Base-by-base conservation (phyloP, 345 rosid species). In the Populus nigra region DNA sequence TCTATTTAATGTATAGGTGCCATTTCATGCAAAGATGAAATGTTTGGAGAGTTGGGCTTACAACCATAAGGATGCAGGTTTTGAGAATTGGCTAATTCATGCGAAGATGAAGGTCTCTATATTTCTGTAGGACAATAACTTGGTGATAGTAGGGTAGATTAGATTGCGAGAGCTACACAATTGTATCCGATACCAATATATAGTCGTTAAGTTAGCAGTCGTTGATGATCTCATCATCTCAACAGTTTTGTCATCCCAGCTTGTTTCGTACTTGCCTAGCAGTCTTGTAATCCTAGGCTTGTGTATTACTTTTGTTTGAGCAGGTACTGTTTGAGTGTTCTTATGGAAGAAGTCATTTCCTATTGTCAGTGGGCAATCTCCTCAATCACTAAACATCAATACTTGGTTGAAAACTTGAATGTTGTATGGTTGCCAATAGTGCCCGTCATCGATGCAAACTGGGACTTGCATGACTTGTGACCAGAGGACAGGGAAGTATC, bases 1-100 rank as follows among this genome's bases (percentile, higher is more conserved):
- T 39, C 49, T 45, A 68, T 78, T 84, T 73, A 74, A 79, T 87
- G 87, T 86, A 81, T 82, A 88, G 89, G 79, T 16, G 61, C 10
- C 72, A 17, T 67, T 43, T 20, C 20, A 68, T 38, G 22, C 38
- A 10, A 13, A 15, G 13, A n/a, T 13, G 71, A 16, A 25, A 23
- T 39, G 45, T 43, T 41, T 20, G 16, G 16, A 39, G 53, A 22
- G 5, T 38, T 68, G 50, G 16, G 49, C 27, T 20, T 23, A 3
- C 50, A 68, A 39, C 25, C 25, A 5, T 12, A 22, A 38, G 20
- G 25, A 38, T 39, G 49, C 20, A 22, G 27, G 50, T 68, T 39
- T 55, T 22, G 29, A 68, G 72, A 36, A 6, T 67, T 39, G 49
- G 18, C 41, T 5, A 36, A 17, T 66, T 66, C 3, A 13, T 66